Conservation (phyloP, 805 yeast genomes). For the Cyberlindnera maritima region DNA sequence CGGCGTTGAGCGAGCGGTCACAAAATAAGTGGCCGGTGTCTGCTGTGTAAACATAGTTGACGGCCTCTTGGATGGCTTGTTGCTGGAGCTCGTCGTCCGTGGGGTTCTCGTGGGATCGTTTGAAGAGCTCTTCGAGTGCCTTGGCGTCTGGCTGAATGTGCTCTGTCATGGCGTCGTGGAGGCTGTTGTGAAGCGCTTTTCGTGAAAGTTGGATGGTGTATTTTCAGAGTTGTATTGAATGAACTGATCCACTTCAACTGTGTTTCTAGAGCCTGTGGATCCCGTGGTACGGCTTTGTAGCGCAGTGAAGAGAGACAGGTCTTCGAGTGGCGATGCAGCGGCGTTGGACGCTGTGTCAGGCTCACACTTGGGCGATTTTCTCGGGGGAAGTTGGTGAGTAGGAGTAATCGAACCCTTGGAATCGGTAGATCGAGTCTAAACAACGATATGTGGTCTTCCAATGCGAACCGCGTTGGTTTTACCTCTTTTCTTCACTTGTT, state of each 20-base stretch:
- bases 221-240: not conserved
- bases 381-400: not conserved
- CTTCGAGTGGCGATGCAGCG: not conserved
- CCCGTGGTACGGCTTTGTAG: not conserved
- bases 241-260: too few species aligned
- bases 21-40: conserved; percentile 52
- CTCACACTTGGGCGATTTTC: not conserved
- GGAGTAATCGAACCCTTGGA: not conserved
- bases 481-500: not conserved
- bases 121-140: conserved; percentile 13
- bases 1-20: conserved; percentile 43
- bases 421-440: not conserved
- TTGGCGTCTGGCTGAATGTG: not conserved
- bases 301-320: not conserved
- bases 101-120: conserved; percentile 32
- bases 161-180: not conserved
- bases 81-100: conserved; percentile 34
- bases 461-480: not conserved
- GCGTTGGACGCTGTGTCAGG: not conserved
- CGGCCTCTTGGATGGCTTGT: conserved; percentile 38
- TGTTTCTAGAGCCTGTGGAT: not conserved
- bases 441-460: not conserved
- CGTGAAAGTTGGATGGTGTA: not conserved
- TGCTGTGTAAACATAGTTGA: conserved; percentile 33
- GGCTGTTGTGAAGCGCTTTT: not conserved